A percentile compares a stretch with the other conserved stretches of the same genome.
Evolutionary conservation across 331 rosid genomes (phyloP).

Genomic region (Prunus yedoensis): DNA sequence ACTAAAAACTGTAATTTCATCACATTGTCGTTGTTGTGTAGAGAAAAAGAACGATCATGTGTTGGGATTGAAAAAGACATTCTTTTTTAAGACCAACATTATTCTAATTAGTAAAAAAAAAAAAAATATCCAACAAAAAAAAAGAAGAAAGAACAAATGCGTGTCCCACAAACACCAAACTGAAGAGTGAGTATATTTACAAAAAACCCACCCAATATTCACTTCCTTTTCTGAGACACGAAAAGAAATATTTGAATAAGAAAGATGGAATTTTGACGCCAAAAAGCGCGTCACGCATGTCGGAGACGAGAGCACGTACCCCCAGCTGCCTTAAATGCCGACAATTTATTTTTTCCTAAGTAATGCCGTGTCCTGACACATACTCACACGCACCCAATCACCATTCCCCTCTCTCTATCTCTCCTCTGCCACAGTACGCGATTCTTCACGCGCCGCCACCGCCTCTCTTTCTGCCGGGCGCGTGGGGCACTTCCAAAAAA

Average conservation of each 20-base stretch:
- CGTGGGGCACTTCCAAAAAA: background rate
- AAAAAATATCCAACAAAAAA: no score
- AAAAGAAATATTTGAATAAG: slow-evolving; percentile 12
- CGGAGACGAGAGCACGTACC: slow-evolving; percentile 56
- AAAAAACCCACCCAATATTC: background rate
- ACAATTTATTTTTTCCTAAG: slow-evolving; percentile 48
- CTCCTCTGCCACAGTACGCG: slow-evolving; percentile 28
- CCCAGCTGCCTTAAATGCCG: slow-evolving; percentile 61
- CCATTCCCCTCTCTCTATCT: background rate
- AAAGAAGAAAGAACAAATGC: no score
- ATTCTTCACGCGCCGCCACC: slow-evolving; percentile 34
- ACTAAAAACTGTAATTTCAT: no score
- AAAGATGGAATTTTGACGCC: slow-evolving; percentile 42
- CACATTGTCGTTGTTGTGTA: no score
- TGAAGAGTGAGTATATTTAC: background rate
- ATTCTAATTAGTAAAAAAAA: no score
- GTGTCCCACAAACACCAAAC: slow-evolving; percentile 1
- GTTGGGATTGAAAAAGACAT: no score
- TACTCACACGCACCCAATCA: background rate
- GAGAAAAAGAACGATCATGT: no score
- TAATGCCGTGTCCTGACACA: slow-evolving; percentile 39
- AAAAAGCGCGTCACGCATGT: slow-evolving; percentile 48
- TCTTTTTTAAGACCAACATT: no score
- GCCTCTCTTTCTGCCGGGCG: background rate
- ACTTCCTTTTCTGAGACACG: slow-evolving; percentile 18